phyloP scores from a whole-genome alignment of 768 basidiomycete species.

The Leccinum variicolor region DNA sequence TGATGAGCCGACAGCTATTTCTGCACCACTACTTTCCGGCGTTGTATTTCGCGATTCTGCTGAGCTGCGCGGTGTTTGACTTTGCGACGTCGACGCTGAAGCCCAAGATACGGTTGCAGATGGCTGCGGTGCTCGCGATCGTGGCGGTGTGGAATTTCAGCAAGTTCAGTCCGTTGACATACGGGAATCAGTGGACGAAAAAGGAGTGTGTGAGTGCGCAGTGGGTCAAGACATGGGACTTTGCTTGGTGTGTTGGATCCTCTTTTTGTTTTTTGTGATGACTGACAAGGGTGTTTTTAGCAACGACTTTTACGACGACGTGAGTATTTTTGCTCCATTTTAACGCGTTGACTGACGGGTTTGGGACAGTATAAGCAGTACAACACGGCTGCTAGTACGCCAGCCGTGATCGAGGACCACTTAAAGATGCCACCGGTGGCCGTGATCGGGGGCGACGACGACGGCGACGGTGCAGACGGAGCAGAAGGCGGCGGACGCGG shows the following conservation, averaged over 20 bases:
- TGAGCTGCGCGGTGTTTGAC: constrained; percentile 78
- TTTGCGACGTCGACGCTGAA: constrained; percentile 74
- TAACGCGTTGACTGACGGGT: background rate
- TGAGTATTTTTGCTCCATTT: constrained; percentile 33
- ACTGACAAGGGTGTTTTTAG: constrained; percentile 31
- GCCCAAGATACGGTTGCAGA: constrained; percentile 74
- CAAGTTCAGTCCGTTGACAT: constrained; percentile 77
- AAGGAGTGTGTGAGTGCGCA: constrained; percentile 67
- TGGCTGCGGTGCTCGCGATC: constrained; percentile 70
- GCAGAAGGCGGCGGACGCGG: constrained; percentile 44
- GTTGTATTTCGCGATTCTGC: constrained; percentile 87
- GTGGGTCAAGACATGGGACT: constrained; percentile 96
- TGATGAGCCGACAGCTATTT: constrained; percentile 97
- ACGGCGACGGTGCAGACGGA: too few species aligned
- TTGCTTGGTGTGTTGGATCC: constrained; percentile 62
- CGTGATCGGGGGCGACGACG: constrained; percentile 45
- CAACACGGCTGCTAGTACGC: constrained; percentile 11
- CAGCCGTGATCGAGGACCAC: constrained; percentile 35
- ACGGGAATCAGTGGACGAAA: constrained; percentile 88
- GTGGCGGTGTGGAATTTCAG: constrained; percentile 76
- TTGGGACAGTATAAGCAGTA: constrained; percentile 44
- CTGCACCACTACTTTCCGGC: constrained; percentile 98
- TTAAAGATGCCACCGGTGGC: constrained; percentile 36
- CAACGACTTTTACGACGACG: constrained; percentile 65
- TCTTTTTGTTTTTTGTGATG: background rate